phyloP scores from a whole-genome alignment of 306 rosid genomes.

The Cicer chorassanicum region DNA sequence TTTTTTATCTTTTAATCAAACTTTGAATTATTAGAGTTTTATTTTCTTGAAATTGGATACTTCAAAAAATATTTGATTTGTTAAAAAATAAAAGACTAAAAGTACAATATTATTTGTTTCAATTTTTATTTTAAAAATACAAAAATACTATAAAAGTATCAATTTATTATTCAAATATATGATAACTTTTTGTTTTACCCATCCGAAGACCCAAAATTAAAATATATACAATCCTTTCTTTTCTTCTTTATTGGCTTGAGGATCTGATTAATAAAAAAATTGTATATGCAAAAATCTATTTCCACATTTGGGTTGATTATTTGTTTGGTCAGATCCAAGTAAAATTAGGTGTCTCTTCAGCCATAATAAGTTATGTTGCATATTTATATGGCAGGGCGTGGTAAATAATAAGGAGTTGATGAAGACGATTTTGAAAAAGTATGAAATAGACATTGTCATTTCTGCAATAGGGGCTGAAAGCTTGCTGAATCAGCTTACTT shows the following conservation, averaged over 20 bases:
- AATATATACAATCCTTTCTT: too few species aligned
- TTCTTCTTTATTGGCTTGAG: too few species aligned
- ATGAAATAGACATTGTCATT: slow-evolving; percentile 66
- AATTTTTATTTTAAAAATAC: too few species aligned
- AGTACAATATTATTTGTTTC: background rate
- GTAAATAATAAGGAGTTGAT: slow-evolving; percentile 54
- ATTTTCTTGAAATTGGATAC: too few species aligned
- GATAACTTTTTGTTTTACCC: too few species aligned
- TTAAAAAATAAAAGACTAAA: background rate
- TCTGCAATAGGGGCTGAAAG: slow-evolving; percentile 62
- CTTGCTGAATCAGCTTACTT: slow-evolving; percentile 58
- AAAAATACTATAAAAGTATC: too few species aligned
- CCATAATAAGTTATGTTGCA: background rate
- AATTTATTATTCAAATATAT: too few species aligned
- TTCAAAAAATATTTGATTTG: too few species aligned
- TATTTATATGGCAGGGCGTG: slow-evolving; percentile 54
- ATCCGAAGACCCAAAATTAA: too few species aligned
- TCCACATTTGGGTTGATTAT: background rate
- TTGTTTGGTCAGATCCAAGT: background rate
- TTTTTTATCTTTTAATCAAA: too few species aligned
- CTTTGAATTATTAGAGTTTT: too few species aligned
- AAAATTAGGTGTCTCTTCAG: background rate
- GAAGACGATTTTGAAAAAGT: slow-evolving; percentile 60
- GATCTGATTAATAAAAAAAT: too few species aligned
- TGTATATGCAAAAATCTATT: background rate